Evolutionary conservation across 208 protist species (phyloP).

Genomic region (Lotmaria passim): DNA sequence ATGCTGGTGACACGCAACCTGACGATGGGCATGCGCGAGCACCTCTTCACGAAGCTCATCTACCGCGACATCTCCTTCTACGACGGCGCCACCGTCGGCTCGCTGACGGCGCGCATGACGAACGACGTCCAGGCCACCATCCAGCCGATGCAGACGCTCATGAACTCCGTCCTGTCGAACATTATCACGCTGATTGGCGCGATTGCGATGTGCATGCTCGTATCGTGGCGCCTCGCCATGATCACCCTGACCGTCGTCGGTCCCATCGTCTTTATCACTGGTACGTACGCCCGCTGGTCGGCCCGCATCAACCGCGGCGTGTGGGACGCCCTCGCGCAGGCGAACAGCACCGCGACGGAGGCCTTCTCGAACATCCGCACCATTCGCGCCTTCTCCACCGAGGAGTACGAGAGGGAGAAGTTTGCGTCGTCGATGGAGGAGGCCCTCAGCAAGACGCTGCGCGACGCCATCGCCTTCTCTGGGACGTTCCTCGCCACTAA

Average conservation of each 20-base stretch:
- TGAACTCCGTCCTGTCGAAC: slow-evolving; percentile 52
- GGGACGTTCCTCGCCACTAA: slow-evolving; percentile 40
- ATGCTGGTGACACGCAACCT: slow-evolving; percentile 55
- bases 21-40: slow-evolving; percentile 48
- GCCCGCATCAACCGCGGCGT: slow-evolving; percentile 50
- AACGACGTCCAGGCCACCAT: slow-evolving; percentile 68
- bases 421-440: slow-evolving; percentile 47
- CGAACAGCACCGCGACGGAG: slow-evolving; percentile 57
- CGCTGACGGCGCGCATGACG: slow-evolving; percentile 64
- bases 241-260: slow-evolving; percentile 57
- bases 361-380: slow-evolving; percentile 71
- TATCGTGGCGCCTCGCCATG: slow-evolving; percentile 59
- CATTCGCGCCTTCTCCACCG: slow-evolving; percentile 62
- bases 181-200: slow-evolving; percentile 50
- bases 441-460: slow-evolving; percentile 45
- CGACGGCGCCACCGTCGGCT: slow-evolving; percentile 54
- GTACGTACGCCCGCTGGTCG: slow-evolving; percentile 52
- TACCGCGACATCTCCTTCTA: slow-evolving; percentile 64
- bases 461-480: slow-evolving; percentile 47
- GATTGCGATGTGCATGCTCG: slow-evolving; percentile 51
- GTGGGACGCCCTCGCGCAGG: slow-evolving; percentile 63
- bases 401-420: slow-evolving; percentile 47
- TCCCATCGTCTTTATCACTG: slow-evolving; percentile 58
- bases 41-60: slow-evolving; percentile 51
- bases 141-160: slow-evolving; percentile 47